Percentiles rank a stretch among this genome's conserved stretches.
These are phyloP conservation scores for Nectriaceae sp. DNA, from an alignment of 2,329 filamentous ascomycete genomes.

Conservation along the genomic window DNA sequence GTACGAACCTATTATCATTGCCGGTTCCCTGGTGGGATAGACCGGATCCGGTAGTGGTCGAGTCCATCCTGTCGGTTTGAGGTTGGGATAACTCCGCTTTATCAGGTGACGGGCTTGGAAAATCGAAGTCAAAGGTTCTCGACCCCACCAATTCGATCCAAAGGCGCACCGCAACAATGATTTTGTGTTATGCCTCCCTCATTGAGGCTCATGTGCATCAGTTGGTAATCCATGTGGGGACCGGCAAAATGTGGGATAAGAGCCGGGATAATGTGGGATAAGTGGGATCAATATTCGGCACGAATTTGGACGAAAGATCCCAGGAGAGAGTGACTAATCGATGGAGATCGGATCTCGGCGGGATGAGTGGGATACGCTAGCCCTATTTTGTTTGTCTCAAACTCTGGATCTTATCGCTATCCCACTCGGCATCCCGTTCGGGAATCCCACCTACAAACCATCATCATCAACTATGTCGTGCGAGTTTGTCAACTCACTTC, in stretches of 20 bases:
- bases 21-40: slow-evolving; percentile 21
- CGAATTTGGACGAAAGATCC: slow-evolving; percentile 6
- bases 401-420: too few relatives aligned
- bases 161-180: too few relatives aligned
- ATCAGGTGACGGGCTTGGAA: too few relatives aligned
- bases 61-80: neutral
- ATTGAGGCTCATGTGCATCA: too few relatives aligned
- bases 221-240: slow-evolving; percentile 23
- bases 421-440: slow-evolving; percentile 14
- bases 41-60: slow-evolving; percentile 13
- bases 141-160: too few relatives aligned
- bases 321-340: slow-evolving; percentile 2
- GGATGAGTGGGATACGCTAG: neutral
- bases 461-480: neutral
- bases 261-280: slow-evolving; percentile 4
- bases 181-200: too few relatives aligned
- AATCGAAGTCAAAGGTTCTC: too few relatives aligned
- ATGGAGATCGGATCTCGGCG: slow-evolving; percentile 8
- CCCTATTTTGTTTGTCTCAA: neutral
- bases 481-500: slow-evolving; percentile 8
- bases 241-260: slow-evolving; percentile 16
- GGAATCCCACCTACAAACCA: slow-evolving; percentile 1
- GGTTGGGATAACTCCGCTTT: neutral
- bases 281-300: slow-evolving; percentile 7
- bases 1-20: too few relatives aligned